Conservation (phyloP, 2,329 filamentous ascomycete species). For the Fusarium fracticaudum region DNA sequence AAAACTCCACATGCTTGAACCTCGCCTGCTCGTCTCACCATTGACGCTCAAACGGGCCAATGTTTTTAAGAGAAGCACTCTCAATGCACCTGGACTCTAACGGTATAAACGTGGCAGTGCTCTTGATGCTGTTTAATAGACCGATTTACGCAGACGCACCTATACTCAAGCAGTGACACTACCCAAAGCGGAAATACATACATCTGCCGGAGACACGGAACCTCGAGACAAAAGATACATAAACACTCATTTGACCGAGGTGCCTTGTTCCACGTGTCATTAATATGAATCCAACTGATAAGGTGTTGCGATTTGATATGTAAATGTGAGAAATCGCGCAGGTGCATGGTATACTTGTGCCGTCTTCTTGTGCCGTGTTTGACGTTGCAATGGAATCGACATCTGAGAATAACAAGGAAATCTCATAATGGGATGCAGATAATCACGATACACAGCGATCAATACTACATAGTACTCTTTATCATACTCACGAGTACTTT, state of each 20-base stretch:
- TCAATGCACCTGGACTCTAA: background rate
- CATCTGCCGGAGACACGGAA: constrained; percentile 4
- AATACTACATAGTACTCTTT: background rate
- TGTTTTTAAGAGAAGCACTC: background rate
- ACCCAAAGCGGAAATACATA: constrained; percentile 5
- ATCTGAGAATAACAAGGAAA: background rate
- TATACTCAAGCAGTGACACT: background rate
- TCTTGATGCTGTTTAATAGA: background rate
- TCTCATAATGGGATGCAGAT: background rate
- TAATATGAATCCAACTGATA: background rate
- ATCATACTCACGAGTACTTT: background rate
- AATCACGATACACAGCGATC: background rate
- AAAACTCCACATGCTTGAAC: constrained; percentile 20
- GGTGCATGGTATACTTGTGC: background rate
- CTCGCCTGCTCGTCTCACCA: constrained; percentile 27
- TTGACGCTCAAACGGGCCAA: background rate
- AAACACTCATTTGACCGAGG: background rate
- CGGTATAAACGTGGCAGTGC: background rate
- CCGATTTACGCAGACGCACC: background rate
- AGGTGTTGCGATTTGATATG: constrained; percentile 10
- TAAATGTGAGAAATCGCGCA: constrained; percentile 25
- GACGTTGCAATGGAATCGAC: background rate
- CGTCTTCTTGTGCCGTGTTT: background rate
- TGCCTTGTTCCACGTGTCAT: constrained; percentile 18
- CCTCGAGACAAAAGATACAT: background rate